These are phyloP conservation scores for Cercospora citrullina DNA, from an alignment of 2,329 filamentous ascomycete genomes.

Conservation along the genomic window DNA sequence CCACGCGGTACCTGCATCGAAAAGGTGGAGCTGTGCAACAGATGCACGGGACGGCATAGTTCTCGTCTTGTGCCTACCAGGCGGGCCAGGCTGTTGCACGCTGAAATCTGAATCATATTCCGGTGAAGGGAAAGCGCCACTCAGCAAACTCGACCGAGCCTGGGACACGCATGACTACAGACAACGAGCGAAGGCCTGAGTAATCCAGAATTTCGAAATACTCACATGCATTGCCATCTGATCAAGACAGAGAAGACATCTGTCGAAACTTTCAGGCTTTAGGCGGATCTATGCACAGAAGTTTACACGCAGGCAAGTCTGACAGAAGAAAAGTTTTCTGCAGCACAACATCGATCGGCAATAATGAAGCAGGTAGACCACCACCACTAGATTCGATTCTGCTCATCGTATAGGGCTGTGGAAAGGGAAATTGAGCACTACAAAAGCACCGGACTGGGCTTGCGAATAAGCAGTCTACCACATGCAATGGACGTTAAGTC, in stretches of 20 bases:
- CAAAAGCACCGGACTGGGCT: neutral
- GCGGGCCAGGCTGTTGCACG: neutral
- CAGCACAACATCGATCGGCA: neutral
- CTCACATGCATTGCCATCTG: neutral
- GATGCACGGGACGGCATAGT: neutral
- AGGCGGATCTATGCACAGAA: neutral
- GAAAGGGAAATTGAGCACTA: neutral
- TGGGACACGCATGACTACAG: neutral
- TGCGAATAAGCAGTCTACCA: neutral
- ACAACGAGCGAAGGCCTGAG: neutral
- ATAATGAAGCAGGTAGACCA: neutral
- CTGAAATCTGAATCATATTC: neutral
- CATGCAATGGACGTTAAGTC: neutral
- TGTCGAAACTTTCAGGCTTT: neutral
- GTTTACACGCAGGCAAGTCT: neutral
- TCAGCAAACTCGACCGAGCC: too few relatives aligned
- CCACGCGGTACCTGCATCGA: neutral
- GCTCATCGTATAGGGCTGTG: neutral
- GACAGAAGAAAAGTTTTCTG: neutral
- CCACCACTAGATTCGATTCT: neutral
- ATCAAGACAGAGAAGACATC: neutral
- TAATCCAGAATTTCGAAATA: neutral
- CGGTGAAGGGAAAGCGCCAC: neutral
- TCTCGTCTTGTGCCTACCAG: neutral
- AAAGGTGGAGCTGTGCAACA: neutral